Conservation (phyloP, 2,329 filamentous ascomycete species). For the Fusarium brachygibbosum region DNA sequence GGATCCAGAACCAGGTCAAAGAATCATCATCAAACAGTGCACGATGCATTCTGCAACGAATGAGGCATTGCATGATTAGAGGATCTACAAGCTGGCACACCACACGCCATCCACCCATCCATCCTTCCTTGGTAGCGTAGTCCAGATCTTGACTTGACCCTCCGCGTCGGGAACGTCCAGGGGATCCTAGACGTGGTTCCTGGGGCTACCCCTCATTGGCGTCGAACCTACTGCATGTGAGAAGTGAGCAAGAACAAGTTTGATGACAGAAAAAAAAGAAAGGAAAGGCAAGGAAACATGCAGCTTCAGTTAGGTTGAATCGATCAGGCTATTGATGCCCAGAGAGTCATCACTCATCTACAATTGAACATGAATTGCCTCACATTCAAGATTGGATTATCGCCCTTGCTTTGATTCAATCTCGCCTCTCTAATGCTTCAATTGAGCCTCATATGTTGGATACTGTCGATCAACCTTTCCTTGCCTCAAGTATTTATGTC, state of each 20-base stretch:
- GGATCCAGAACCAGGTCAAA: conserved; percentile 5
- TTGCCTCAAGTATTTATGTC: conserved; percentile 37
- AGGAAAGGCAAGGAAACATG: conserved; percentile 7
- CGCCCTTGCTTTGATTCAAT: conserved; percentile 30
- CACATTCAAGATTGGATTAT: conserved; percentile 4
- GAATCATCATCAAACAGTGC: conserved; percentile 10
- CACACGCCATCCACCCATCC: conserved; percentile 29
- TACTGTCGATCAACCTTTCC: conserved; percentile 37
- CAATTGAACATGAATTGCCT: conserved; percentile 1
- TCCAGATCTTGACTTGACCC: conserved; percentile 46
- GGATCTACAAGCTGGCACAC: conserved; percentile 42
- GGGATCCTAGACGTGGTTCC: conserved; percentile 48
- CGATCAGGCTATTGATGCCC: conserved; percentile 3
- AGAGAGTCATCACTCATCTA: conserved; percentile 10
- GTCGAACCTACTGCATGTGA: conserved; percentile 38
- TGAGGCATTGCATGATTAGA: conserved; percentile 26
- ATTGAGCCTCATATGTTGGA: conserved; percentile 18
- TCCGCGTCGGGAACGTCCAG: conserved; percentile 43
- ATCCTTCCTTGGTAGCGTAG: conserved; percentile 17
- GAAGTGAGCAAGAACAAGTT: conserved; percentile 43
- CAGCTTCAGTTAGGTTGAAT: conserved; percentile 4
- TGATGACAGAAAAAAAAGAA: conserved; percentile 41
- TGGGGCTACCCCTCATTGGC: conserved; percentile 50
- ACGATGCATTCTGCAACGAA: conserved; percentile 18
- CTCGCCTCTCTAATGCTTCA: conserved; percentile 18